Evolutionary conservation across 441 rosid species (phyloP).

Genomic region (Manihot esculenta): DNA sequence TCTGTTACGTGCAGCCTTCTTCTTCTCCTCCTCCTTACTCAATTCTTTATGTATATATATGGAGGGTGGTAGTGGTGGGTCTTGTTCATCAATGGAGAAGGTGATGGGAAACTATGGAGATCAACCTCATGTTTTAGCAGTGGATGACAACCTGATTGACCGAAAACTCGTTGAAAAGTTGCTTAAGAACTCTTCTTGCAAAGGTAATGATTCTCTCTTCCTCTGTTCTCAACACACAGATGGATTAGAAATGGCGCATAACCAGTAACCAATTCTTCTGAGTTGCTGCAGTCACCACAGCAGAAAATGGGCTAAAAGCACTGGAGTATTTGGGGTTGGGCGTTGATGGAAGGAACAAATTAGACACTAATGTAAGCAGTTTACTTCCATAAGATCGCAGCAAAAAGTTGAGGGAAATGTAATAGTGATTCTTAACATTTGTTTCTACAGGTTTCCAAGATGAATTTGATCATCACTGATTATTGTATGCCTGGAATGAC

Average conservation of each 20-base stretch:
- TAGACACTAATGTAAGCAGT: constrained; percentile 27
- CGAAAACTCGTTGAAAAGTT: constrained; percentile 68
- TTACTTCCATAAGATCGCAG: not conserved
- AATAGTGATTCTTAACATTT: not conserved
- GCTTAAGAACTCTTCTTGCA: constrained; percentile 77
- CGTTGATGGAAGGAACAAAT: constrained; percentile 33
- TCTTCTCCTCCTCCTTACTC: not conserved
- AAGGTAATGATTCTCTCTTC: constrained; percentile 41
- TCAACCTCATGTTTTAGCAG: constrained; percentile 79
- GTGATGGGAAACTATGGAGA: constrained; percentile 25
- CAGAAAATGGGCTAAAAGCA: constrained; percentile 72
- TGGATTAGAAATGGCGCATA: not conserved
- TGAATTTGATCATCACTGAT: constrained; percentile 76
- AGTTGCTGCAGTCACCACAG: constrained; percentile 70
- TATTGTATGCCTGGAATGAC: constrained; percentile 97
- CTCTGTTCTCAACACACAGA: not conserved
- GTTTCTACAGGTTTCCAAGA: constrained; percentile 51
- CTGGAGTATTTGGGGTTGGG: constrained; percentile 65
- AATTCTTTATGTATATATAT: not conserved
- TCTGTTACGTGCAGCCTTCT: constrained; percentile 12
- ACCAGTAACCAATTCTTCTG: not conserved
- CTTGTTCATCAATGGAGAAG: constrained; percentile 33
- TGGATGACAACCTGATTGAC: constrained; percentile 82
- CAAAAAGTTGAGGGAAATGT: too few species aligned
- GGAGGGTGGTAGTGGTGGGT: constrained; percentile 23